These are phyloP conservation scores for Iris macrosiphon DNA, from an alignment of 106 monocot genomes.

Conservation along the genomic window DNA sequence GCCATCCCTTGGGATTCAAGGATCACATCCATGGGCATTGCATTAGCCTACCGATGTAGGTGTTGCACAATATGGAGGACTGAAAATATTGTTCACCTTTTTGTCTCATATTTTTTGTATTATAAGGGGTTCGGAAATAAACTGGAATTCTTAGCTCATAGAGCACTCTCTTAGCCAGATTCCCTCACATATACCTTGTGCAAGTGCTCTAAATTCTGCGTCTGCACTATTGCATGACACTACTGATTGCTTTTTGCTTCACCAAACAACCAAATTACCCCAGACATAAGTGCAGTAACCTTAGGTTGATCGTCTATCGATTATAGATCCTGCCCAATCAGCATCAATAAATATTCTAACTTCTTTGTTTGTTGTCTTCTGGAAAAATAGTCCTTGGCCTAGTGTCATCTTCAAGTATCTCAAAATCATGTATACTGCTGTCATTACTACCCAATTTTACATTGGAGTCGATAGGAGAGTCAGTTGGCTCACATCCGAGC, in stretches of 20 bases:
- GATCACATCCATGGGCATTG: too few relatives aligned
- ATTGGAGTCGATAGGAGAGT: slow-evolving; percentile 5
- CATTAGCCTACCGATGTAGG: too few relatives aligned
- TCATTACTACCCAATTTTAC: background rate
- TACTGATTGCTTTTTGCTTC: slow-evolving; percentile 14
- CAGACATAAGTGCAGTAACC: slow-evolving; percentile 12
- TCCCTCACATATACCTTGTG: slow-evolving; percentile 7
- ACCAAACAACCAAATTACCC: slow-evolving; percentile 13
- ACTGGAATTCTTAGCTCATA: background rate
- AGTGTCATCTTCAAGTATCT: background rate
- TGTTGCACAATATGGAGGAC: too few relatives aligned
- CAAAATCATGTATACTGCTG: background rate
- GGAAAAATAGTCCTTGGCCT: slow-evolving; percentile 13
- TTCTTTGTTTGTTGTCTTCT: background rate
- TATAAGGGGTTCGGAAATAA: too few relatives aligned
- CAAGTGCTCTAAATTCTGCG: slow-evolving; percentile 11
- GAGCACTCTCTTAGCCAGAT: slow-evolving; percentile 3
- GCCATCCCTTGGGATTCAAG: too few relatives aligned
- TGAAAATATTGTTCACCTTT: too few relatives aligned
- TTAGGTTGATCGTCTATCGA: slow-evolving; percentile 6
- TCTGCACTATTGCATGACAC: slow-evolving; percentile 13
- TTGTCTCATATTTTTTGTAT: too few relatives aligned
- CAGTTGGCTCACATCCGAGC: background rate
- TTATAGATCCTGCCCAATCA: slow-evolving; percentile 9
- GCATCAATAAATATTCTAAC: slow-evolving; percentile 9